Evolutionary conservation across 1,284 basidiomycete genomes (phyloP).

Genomic region (Naganishia cerealis): DNA sequence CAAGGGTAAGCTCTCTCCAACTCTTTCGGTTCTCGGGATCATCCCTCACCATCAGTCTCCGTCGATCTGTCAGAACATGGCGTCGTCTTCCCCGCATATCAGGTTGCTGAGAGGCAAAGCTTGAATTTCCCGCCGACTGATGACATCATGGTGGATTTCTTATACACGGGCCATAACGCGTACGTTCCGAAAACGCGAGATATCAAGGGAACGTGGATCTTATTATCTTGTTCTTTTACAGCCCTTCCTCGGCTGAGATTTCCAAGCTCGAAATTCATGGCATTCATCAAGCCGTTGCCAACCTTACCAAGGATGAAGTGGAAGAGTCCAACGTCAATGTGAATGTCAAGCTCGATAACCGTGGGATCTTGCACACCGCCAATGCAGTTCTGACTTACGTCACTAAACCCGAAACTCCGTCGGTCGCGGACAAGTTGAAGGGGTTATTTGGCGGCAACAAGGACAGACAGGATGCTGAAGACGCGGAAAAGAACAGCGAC

Average conservation of each 20-base stretch:
- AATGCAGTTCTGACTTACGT: conserved; percentile 68
- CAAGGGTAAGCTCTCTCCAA: conserved; percentile 2
- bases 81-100: conserved; percentile 11
- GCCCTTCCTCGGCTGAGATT: conserved; percentile 59
- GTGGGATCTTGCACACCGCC: conserved; percentile 72
- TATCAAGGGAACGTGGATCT: conserved; percentile 60
- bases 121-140: conserved; percentile 34
- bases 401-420: conserved; percentile 60
- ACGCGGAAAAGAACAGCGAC: conserved; percentile 51
- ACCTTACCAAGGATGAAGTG: conserved; percentile 43
- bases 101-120: conserved; percentile 32
- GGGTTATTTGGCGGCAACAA: conserved; percentile 71
- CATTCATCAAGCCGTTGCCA: conserved; percentile 43
- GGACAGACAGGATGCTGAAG: conserved; percentile 45
- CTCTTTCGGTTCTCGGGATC: conserved; percentile 32
- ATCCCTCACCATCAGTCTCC: conserved; percentile 42
- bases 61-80: conserved; percentile 29
- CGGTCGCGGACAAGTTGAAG: conserved; percentile 73
- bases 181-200: conserved; percentile 66
- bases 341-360: conserved; percentile 75
- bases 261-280: conserved; percentile 41
- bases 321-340: conserved; percentile 66
- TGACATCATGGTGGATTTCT: conserved; percentile 27
- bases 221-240: conserved; percentile 62
- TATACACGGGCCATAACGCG: conserved; percentile 12